A percentile compares a stretch with the other conserved stretches of the same genome.
Evolutionary conservation across 352 stramenopile genomes (phyloP).

Genomic region (Achlya hypogyna): DNA sequence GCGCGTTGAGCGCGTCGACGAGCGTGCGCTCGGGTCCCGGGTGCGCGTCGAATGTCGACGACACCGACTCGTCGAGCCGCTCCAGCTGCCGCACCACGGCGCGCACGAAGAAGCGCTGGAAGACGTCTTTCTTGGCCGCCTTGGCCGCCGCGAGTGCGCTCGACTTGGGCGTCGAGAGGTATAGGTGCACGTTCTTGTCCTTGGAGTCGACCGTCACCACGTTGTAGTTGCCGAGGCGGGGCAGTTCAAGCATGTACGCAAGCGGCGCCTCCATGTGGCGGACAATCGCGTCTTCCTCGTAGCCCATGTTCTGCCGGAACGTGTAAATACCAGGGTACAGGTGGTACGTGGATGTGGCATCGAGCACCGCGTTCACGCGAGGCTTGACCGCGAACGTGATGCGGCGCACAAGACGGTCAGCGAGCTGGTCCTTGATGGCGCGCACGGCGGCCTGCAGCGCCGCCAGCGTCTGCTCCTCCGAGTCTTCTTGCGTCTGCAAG

Average conservation of each 20-base stretch:
- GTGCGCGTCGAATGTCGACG: conserved; percentile 85
- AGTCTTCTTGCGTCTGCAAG: conserved; percentile 53
- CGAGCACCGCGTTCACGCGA: conserved; percentile 21
- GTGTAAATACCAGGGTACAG: conserved; percentile 86
- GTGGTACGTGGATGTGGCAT: conserved; percentile 45
- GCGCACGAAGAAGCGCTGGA: conserved; percentile 94
- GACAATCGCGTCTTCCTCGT: conserved; percentile 97
- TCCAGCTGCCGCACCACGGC: conserved; percentile 89
- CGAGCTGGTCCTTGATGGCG: conserved; percentile 42
- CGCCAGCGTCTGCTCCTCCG: conserved; percentile 48
- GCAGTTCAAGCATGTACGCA: conserved; percentile 98
- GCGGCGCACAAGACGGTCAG: conserved; percentile 73
- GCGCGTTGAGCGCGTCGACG: conserved; percentile 96
- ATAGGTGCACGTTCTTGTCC: conserved; percentile 98
- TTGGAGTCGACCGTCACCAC: conserved; percentile 88
- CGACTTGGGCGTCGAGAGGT: conserved; percentile 92
- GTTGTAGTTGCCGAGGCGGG: conserved; percentile 96
- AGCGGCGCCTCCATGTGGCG: conserved; percentile 97
- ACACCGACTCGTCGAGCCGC: conserved; percentile 47
- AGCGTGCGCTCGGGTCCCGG: conserved; percentile 94
- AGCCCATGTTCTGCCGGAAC: conserved; percentile 81
- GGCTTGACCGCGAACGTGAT: conserved; percentile 82
- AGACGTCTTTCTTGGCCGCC: conserved; percentile 73
- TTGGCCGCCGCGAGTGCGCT: conserved; percentile 71
- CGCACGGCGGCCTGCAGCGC: conserved; percentile 56